These are phyloP conservation scores for Jatropha curcas DNA, from an alignment of 345 rosid species.

Conservation along the genomic window DNA sequence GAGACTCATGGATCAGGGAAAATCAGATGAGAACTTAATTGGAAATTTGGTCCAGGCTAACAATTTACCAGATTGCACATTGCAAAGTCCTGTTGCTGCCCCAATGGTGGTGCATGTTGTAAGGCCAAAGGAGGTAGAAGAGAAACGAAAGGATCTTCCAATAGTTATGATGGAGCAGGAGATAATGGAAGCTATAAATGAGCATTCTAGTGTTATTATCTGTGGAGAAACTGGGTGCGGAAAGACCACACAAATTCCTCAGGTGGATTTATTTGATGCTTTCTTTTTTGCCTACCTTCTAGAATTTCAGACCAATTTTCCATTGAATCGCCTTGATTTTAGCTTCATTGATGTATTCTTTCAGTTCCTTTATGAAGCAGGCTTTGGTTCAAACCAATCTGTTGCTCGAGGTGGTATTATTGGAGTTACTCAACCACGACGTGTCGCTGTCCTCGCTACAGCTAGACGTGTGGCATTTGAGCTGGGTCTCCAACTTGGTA, in stretches of 20 bases:
- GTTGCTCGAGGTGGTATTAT: slow-evolving; percentile 61
- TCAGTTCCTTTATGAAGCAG: slow-evolving; percentile 94
- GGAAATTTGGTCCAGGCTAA: slow-evolving; percentile 12
- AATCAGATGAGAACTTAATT: slow-evolving; percentile 26
- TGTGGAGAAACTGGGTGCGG: slow-evolving; percentile 98
- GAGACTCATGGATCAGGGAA: slow-evolving; percentile 38
- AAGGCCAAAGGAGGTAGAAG: slow-evolving; percentile 72
- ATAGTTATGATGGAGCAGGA: slow-evolving; percentile 99
- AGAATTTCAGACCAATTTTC: not conserved
- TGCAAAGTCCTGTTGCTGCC: slow-evolving; percentile 34
- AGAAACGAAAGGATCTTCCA: slow-evolving; percentile 78
- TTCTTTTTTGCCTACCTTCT: slow-evolving; percentile 4
- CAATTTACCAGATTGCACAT: slow-evolving; percentile 27
- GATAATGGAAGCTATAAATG: slow-evolving; percentile 89
- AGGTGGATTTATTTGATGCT: slow-evolving; percentile 48
- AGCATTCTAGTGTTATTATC: slow-evolving; percentile 57
- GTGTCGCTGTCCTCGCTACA: slow-evolving; percentile 95
- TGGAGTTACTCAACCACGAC: slow-evolving; percentile 96
- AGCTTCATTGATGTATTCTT: slow-evolving; percentile 18
- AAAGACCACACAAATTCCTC: slow-evolving; percentile 97
- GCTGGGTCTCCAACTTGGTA: slow-evolving; percentile 80
- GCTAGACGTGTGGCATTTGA: slow-evolving; percentile 92
- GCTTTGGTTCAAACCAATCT: slow-evolving; percentile 65
- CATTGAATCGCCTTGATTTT: slow-evolving; percentile 14
- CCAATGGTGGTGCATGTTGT: slow-evolving; percentile 69